Evolutionary conservation across 768 basidiomycete genomes (phyloP), one percentile per base, ranked within the genome.

Genomic region (Lentinula lateritia): DNA sequence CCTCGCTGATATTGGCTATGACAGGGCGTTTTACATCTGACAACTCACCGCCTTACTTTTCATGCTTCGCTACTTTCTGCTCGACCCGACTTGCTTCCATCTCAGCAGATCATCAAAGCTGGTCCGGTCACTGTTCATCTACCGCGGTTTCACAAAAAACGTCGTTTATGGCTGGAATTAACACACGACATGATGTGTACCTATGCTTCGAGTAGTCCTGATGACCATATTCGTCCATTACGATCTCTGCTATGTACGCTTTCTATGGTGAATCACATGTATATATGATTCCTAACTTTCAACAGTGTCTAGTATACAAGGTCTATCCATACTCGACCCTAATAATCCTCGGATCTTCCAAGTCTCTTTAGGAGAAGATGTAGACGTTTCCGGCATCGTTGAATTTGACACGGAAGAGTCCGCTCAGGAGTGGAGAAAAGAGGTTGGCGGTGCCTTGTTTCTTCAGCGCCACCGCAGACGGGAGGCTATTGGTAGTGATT

Each of bases 11-110:
- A 15, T 57, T 50, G 34, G 8, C 6, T 59, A 16, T 18, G 45
- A 12, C 50, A 83, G 78, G 84, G 86, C 6, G 83, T 84, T 36
- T 72, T 87, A 16, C 86, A 88, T 68, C 69, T 88, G 18, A 89
- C 87, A 0, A 86, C 84, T 0, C 86, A 88, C 69, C 80, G 87
- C 4, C 63, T 88, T 18, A 73, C 84, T 0, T 89, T 89, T 68
- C 86, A 88, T 65, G 87, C 87, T 1, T 79, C 85, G 9, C 69
- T 89, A 18, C 77, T 84, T 15, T 75, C 82, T 0, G 75, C 76
- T 28, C 68, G 71, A n/a, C 73, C 77, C 5, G 76, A 71, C 48
- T 61, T 73, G 39, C 61, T 64, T 7, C 64, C 68, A 12, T 61
- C 69, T 6, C 69, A 73, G 20, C 71, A 77, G 42, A 62, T 81